Evolutionary conservation across 2,329 filamentous ascomycete species (phyloP).

Genomic region (Pseudocercospora eumusae): DNA sequence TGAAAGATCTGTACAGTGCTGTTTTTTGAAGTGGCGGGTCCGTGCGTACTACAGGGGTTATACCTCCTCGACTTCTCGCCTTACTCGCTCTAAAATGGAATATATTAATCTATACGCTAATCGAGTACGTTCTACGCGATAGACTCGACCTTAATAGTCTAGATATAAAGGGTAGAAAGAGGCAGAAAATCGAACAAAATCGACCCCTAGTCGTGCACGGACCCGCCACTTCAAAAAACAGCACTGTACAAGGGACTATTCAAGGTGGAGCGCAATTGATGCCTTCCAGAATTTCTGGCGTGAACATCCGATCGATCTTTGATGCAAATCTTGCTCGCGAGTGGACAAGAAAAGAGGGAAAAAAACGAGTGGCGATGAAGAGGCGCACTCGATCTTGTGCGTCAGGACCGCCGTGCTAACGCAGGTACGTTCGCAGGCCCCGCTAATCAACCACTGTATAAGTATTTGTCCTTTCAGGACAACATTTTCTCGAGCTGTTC

Average conservation of each 20-base stretch:
- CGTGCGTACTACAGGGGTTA: too few relatives aligned
- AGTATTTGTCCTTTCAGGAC: background rate
- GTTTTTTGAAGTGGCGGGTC: too few relatives aligned
- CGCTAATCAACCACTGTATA: slow-evolving; percentile 1
- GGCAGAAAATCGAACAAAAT: too few relatives aligned
- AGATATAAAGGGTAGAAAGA: too few relatives aligned
- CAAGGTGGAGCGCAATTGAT: background rate
- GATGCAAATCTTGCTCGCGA: background rate
- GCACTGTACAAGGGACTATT: slow-evolving; percentile 6
- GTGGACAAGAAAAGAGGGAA: background rate
- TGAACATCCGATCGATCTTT: background rate
- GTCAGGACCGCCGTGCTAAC: slow-evolving; percentile 6
- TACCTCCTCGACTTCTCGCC: too few relatives aligned
- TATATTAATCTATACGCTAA: too few relatives aligned
- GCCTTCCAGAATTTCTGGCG: background rate
- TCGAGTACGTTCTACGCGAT: too few relatives aligned
- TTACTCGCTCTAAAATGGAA: too few relatives aligned
- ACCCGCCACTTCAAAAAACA: too few relatives aligned
- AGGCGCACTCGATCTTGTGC: slow-evolving; percentile 5
- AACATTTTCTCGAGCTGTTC: background rate
- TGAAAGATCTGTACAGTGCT: slow-evolving; percentile 11
- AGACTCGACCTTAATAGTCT: too few relatives aligned
- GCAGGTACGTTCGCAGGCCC: slow-evolving; percentile 12
- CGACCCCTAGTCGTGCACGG: too few relatives aligned
- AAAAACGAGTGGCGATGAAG: slow-evolving; percentile 9